phyloP scores from a whole-genome alignment of 2,329 filamentous ascomycete species.

The Trichoderma guizhouense region DNA sequence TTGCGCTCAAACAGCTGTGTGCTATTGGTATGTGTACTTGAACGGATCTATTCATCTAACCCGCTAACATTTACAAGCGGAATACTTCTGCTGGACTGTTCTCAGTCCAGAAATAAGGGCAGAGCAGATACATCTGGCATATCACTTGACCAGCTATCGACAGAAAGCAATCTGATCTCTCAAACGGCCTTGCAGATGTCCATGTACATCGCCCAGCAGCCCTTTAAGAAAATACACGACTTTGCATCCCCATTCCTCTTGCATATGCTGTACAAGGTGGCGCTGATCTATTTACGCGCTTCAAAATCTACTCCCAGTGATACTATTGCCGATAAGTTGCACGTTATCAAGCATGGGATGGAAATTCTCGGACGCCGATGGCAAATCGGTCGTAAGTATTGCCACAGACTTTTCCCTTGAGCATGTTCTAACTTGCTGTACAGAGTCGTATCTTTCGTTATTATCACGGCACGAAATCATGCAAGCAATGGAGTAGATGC shows the following conservation, averaged over 20 bases:
- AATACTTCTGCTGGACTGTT: slow-evolving; percentile 2
- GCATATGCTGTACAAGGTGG: slow-evolving; percentile 11
- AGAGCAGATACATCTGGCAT: not conserved
- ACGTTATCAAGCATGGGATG: not conserved
- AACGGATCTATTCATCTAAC: rapidly evolving
- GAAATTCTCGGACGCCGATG: slow-evolving; percentile 4
- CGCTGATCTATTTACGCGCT: not conserved
- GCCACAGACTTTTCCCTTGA: not conserved
- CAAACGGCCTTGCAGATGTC: slow-evolving; percentile 1
- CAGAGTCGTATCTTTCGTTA: slow-evolving; percentile 13
- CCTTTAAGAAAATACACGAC: not conserved
- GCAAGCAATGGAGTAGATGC: not conserved
- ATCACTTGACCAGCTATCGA: slow-evolving; percentile 1
- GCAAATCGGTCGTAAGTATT: slow-evolving; percentile 4
- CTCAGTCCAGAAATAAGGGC: not conserved
- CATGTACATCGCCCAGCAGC: not conserved
- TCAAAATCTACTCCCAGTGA: not conserved
- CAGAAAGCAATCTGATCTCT: not conserved
- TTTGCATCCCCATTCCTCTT: slow-evolving; percentile 9
- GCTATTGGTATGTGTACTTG: slow-evolving; percentile 4
- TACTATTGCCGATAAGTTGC: not conserved
- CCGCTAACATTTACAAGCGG: not conserved
- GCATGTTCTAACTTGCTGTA: not conserved
- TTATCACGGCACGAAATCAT: slow-evolving; percentile 11
- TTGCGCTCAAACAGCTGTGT: slow-evolving; percentile 15